These are phyloP conservation scores for Talaromyces rugulosus DNA, from an alignment of 2,329 filamentous ascomycete species.

Conservation along the genomic window DNA sequence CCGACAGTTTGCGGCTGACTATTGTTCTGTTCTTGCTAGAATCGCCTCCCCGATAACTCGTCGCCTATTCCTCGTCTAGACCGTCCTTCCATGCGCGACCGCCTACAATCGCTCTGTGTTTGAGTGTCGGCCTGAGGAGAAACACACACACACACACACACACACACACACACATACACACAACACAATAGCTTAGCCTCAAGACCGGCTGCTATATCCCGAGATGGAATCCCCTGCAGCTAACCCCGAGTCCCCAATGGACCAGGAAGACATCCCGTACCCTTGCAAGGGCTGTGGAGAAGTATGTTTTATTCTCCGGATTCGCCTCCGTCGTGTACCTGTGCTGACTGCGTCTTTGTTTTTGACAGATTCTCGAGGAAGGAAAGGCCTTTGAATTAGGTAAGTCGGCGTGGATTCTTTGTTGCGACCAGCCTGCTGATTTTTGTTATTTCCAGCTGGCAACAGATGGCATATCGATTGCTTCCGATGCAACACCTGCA, in stretches of 20 bases:
- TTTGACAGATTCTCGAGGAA: constrained; percentile 82
- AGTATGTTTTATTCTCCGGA: constrained; percentile 46
- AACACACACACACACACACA: not conserved
- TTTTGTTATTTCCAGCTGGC: constrained; percentile 59
- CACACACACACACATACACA: not conserved
- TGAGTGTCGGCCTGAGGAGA: not conserved
- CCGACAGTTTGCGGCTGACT: not conserved
- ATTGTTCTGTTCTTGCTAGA: not conserved
- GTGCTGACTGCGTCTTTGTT: constrained; percentile 13
- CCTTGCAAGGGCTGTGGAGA: constrained; percentile 92
- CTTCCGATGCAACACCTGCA: constrained; percentile 95
- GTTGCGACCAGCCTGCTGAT: constrained; percentile 21
- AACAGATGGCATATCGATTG: constrained; percentile 99
- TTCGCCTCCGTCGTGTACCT: not conserved
- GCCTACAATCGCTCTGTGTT: constrained; percentile 3
- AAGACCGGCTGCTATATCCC: not conserved
- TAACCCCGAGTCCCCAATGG: constrained; percentile 60
- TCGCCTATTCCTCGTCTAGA: not conserved
- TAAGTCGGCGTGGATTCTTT: constrained; percentile 43
- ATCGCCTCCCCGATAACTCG: not conserved
- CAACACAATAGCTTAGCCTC: not conserved
- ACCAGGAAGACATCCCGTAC: constrained; percentile 73
- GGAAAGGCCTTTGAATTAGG: constrained; percentile 97
- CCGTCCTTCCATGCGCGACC: constrained; percentile 6
- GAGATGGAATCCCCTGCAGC: constrained; percentile 51